phyloP scores from a whole-genome alignment of 2,329 filamentous ascomycete genomes.

The Madurella mycetomatis region DNA sequence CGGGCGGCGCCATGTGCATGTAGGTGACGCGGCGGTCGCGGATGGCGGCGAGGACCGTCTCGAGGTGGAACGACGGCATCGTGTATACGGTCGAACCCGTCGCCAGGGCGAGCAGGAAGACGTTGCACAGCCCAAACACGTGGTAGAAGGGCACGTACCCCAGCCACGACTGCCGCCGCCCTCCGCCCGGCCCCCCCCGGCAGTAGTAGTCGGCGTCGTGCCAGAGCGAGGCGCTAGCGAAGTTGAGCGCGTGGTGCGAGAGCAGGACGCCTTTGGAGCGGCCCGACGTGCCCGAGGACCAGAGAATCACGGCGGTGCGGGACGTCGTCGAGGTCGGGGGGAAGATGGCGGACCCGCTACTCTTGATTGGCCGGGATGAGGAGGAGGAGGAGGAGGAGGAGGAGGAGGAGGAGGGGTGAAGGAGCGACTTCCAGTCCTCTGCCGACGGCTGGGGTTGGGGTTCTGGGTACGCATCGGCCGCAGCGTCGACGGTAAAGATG shows the following conservation, averaged over 20 bases:
- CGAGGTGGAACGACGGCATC: constrained; percentile 67
- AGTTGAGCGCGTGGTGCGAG: constrained; percentile 61
- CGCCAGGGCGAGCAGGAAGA: constrained; percentile 52
- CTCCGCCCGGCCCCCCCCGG: not conserved
- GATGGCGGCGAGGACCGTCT: constrained; percentile 58
- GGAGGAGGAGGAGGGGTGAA: constrained; percentile 40
- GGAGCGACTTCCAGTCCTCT: constrained; percentile 57
- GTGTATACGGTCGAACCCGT: constrained; percentile 58
- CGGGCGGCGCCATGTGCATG: constrained; percentile 63
- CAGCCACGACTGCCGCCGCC: constrained; percentile 40
- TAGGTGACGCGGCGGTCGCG: constrained; percentile 61
- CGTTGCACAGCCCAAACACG: constrained; percentile 55
- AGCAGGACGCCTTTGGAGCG: constrained; percentile 72
- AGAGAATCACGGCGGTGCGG: constrained; percentile 51
- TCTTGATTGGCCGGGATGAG: too few species aligned
- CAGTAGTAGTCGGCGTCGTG: constrained; percentile 45
- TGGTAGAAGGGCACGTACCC: constrained; percentile 70
- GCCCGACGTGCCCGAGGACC: constrained; percentile 63
- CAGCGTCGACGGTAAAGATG: constrained; percentile 51
- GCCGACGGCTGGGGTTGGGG: constrained; percentile 26
- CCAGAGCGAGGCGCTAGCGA: constrained; percentile 49
- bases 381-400: constrained; percentile 50
- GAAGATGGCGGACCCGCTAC: constrained; percentile 40
- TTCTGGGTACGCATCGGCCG: constrained; percentile 32
- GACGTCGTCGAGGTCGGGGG: constrained; percentile 50